Base-by-base conservation (phyloP, 192 early-diverging fungal genomes). In the Mortierella alpina region DNA sequence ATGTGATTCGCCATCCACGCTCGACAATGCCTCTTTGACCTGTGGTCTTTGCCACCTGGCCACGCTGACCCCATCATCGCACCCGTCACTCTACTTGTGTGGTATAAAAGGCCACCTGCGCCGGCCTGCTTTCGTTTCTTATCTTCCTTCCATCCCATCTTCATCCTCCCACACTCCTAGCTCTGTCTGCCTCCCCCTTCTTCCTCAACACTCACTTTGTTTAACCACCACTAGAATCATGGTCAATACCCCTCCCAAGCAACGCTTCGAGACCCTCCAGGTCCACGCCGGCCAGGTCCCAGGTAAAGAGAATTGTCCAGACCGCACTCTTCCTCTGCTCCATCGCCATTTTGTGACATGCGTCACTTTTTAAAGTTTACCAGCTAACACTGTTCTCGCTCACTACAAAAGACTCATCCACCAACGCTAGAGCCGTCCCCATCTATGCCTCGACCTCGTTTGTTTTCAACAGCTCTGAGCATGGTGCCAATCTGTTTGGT, bases 361-460 rank as follows among this genome's bases (percentile, higher is more conserved):
- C 31, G 31, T 31, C 31, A 31, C 31, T 31, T 31, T 31, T 31
- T 31, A 31, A 31, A 31, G 31, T 31, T 31, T 31, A 3, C 31
- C 1, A 31, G 31, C 31, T 31, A 31, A 31, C 31, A 31, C 31
- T 31, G 31, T 31, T 2, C 44, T 50, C 12, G 20, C 48, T 0
- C 12, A 13, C 17, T 15, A 10, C 14, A 12, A n/a, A 42, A 65
- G 86, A 90, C 67, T 23, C 87, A 7, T 70, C 89, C 4, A 97
- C 94, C 64, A 89, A 92, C 22, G 87, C 96, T 15, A 88, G 95
- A 17, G 97, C 96, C 5, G 90, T 93, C 1, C 97, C 97, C 42
- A 97, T 98, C 73, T 98, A 96, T 81, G 94, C 95, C 1, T 94
- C 95, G 1, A 86, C 94, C 13, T 95, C 93, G 11, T 98, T 86